phyloP scores from a whole-genome alignment of 2,329 filamentous ascomycete genomes.

The Aureobasidium mangrovei region DNA sequence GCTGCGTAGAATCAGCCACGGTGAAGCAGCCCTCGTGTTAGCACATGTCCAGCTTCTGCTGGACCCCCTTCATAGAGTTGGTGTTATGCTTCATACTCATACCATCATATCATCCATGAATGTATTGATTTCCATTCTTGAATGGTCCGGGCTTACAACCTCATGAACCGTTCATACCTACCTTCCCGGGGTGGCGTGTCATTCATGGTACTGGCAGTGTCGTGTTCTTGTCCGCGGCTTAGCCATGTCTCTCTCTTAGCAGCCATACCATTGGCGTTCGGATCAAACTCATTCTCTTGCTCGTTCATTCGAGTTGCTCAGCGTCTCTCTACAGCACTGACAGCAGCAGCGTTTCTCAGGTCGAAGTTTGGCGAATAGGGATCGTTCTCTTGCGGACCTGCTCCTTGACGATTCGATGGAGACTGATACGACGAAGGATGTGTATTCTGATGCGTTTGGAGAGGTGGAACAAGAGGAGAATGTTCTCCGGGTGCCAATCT shows the following conservation, averaged over 20 bases:
- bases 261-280: conserved; percentile 17
- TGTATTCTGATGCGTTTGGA: conserved; percentile 15
- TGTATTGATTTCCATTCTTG: too few relatives aligned
- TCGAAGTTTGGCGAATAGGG: conserved; percentile 4
- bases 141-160: neutral
- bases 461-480: neutral
- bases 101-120: too few relatives aligned
- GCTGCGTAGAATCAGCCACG: too few relatives aligned
- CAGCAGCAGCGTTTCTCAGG: conserved; percentile 2
- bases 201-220: conserved; percentile 12
- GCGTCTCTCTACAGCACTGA: neutral
- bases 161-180: conserved; percentile 24
- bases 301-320: neutral
- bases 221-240: conserved; percentile 16
- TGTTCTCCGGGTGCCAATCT: neutral
- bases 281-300: conserved; percentile 23
- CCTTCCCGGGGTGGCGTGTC: conserved; percentile 25
- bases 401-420: neutral
- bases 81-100: too few relatives aligned
- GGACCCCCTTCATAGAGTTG: too few relatives aligned
- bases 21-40: too few relatives aligned
- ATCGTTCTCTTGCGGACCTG: neutral
- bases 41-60: too few relatives aligned
- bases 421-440: conserved; percentile 12
- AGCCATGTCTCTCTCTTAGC: conserved; percentile 21